Percentiles rank a stretch among this genome's conserved stretches.
phyloP scores from a whole-genome alignment of 495 filamentous ascomycete species.

The Apodospora peruviana region DNA sequence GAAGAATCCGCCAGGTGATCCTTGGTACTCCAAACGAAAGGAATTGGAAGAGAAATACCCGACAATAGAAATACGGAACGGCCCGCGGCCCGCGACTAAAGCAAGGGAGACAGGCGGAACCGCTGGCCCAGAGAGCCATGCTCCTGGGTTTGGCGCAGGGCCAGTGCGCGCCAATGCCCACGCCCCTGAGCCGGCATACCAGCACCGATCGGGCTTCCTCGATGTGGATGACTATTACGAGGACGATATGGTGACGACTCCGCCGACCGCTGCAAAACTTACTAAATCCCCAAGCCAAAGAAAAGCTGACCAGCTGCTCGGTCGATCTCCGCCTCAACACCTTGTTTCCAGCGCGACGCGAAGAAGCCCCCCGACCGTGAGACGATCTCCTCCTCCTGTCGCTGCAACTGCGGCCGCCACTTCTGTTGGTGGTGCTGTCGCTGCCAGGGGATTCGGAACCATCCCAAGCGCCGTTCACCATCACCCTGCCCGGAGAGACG shows the following conservation, averaged over 20 bases:
- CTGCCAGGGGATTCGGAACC: not conserved
- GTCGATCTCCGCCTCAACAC: conserved; percentile 11
- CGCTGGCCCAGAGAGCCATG: not conserved
- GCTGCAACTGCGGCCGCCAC: conserved; percentile 2
- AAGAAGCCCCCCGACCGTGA: not conserved
- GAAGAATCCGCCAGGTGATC: conserved; percentile 38
- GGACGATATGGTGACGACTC: conserved; percentile 5
- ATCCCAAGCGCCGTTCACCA: not conserved
- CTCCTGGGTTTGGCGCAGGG: not conserved
- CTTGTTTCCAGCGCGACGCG: not conserved
- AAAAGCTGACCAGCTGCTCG: conserved; percentile 25
- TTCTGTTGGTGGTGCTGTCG: too few relatives aligned
- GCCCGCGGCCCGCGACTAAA: not conserved
- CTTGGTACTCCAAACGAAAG: conserved; percentile 27
- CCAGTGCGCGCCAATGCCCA: not conserved
- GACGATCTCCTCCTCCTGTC: conserved; percentile 3
- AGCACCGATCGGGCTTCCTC: not conserved
- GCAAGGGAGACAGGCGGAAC: not conserved
- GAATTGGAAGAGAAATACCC: conserved; percentile 23
- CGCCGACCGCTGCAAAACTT: conserved; percentile 13
- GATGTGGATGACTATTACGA: conserved; percentile 8
- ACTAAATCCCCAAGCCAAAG: conserved; percentile 19
- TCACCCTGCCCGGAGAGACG: conserved; percentile 11
- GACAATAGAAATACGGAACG: not conserved
- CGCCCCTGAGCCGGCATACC: not conserved